Evolutionary conservation across 441 rosid species (phyloP).

Genomic region (Populus hybrid): DNA sequence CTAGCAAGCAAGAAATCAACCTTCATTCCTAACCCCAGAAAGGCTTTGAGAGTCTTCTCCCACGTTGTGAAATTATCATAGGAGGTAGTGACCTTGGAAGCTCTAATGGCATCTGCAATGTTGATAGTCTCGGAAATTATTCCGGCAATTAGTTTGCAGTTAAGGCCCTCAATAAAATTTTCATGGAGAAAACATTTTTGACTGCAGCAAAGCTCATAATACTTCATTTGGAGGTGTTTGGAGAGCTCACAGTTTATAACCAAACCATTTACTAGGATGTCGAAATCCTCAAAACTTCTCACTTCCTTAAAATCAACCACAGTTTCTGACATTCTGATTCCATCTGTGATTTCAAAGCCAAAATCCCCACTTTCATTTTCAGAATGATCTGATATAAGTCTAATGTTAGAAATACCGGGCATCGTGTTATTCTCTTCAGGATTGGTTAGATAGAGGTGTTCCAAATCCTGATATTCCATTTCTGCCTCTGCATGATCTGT

Average conservation of each 20-base stretch:
- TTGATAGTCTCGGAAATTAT: background rate
- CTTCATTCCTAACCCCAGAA: background rate
- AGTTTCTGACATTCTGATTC: background rate
- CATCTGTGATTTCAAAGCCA: background rate
- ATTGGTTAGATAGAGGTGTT: background rate
- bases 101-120: background rate
- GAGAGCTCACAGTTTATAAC: background rate
- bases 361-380: background rate
- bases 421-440: background rate
- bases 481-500: background rate
- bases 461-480: background rate
- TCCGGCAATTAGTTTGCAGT: background rate
- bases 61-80: background rate
- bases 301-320: background rate
- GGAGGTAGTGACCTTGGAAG: background rate
- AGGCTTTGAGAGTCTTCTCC: background rate
- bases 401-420: background rate
- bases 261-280: background rate
- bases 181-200: background rate
- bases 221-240: background rate
- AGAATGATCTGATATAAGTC: background rate
- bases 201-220: background rate
- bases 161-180: background rate
- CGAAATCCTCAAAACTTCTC: background rate
- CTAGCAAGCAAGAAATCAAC: background rate